Percentiles rank a stretch among this genome's conserved stretches.
Evolutionary conservation across 441 rosid genomes (phyloP).

Genomic region (Gossypium armourianum): DNA sequence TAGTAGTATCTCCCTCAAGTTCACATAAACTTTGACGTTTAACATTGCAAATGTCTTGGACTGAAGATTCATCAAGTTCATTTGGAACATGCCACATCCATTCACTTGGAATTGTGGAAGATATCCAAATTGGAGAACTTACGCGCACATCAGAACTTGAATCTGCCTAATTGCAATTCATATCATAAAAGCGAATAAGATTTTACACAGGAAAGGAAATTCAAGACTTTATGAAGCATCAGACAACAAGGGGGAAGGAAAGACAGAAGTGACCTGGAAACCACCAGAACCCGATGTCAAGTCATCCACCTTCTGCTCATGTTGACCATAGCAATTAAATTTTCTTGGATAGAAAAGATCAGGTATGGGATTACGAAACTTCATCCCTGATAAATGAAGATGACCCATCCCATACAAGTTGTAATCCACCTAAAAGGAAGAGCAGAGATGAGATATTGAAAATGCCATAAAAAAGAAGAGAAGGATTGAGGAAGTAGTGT

Average conservation of each 20-base stretch:
- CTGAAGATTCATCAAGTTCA: slow-evolving; percentile 36
- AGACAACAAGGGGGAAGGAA: slow-evolving; percentile 6
- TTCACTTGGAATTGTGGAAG: slow-evolving; percentile 60
- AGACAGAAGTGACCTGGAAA: slow-evolving; percentile 35
- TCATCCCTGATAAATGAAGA: slow-evolving; percentile 68
- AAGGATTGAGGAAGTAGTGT: neutral
- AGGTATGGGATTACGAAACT: slow-evolving; percentile 78
- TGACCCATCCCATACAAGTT: slow-evolving; percentile 95
- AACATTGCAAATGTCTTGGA: slow-evolving; percentile 28
- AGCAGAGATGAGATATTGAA: slow-evolving; percentile 8
- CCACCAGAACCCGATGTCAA: slow-evolving; percentile 26
- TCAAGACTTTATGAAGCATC: slow-evolving; percentile 6
- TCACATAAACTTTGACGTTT: slow-evolving; percentile 73
- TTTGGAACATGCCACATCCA: slow-evolving; percentile 60
- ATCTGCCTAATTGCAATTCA: slow-evolving; percentile 50
- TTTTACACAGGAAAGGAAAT: slow-evolving; percentile 4
- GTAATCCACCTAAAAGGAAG: slow-evolving; percentile 57
- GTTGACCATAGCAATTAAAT: slow-evolving; percentile 23
- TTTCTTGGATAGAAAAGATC: slow-evolving; percentile 33
- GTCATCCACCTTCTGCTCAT: slow-evolving; percentile 28
- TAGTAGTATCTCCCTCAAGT: slow-evolving; percentile 81
- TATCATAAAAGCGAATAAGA: slow-evolving; percentile 14
- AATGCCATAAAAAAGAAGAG: slow-evolving; percentile 3
- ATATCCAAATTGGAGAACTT: slow-evolving; percentile 52
- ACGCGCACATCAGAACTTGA: slow-evolving; percentile 31